Evolutionary conservation across 1,139 yeast genomes (phyloP).

Genomic region (Candida buenavistaensis): DNA sequence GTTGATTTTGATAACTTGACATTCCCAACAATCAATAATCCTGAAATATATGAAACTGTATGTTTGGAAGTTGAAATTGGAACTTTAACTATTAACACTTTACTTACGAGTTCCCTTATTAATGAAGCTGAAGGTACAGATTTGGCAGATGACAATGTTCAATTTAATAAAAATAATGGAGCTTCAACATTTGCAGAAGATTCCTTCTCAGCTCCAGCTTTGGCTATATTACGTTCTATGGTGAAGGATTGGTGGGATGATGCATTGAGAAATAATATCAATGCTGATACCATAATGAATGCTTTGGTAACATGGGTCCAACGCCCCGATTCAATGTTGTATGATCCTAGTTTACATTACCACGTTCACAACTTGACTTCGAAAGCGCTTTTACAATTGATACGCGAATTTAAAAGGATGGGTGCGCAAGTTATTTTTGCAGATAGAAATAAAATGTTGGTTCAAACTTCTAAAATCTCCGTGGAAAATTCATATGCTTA

Average conservation of each 20-base stretch:
- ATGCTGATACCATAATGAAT: conserved; percentile 86
- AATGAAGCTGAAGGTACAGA: conserved; percentile 92
- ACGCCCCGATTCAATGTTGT: conserved; percentile 66
- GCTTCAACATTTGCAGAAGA: conserved; percentile 66
- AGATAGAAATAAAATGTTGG: conserved; percentile 68
- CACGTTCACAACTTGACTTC: conserved; percentile 87
- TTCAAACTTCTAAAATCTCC: conserved; percentile 73
- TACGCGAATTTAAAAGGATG: conserved; percentile 75
- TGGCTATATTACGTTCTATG: conserved; percentile 67
- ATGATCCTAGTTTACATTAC: conserved; percentile 77
- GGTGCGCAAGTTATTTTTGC: conserved; percentile 83
- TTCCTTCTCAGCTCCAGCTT: conserved; percentile 77
- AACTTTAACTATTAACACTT: conserved; percentile 80
- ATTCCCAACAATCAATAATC: conserved; percentile 72
- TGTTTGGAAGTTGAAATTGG: conserved; percentile 79
- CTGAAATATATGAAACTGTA: conserved; percentile 77
- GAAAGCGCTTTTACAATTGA: conserved; percentile 77
- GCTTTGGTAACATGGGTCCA: conserved; percentile 88
- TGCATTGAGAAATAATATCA: conserved; percentile 64
- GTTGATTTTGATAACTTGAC: conserved; percentile 60
- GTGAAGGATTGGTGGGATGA: conserved; percentile 95
- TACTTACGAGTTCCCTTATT: conserved; percentile 78
- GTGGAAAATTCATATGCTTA: conserved; percentile 92
- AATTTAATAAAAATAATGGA: conserved; percentile 42
- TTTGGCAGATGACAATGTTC: conserved; percentile 56